phyloP scores from a whole-genome alignment of 306 rosid genomes.

The Abrus pulchellus region DNA sequence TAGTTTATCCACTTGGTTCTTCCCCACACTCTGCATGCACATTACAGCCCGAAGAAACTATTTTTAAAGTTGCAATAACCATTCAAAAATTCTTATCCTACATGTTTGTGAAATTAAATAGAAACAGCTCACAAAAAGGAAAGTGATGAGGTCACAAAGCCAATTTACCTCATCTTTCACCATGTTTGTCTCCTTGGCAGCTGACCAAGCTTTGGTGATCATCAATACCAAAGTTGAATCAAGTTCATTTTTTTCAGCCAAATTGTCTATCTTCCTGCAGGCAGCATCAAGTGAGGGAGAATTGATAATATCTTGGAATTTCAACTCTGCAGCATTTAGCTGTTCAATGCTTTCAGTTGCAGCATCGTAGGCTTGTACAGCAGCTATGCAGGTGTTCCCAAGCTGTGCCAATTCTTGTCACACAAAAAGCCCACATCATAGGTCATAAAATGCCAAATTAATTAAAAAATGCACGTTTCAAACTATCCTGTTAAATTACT shows the following conservation, averaged over 20 bases:
- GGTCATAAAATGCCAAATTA: background rate
- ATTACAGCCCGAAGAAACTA: constrained; percentile 28
- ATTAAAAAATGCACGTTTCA: constrained; percentile 13
- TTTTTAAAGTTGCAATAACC: constrained; percentile 4
- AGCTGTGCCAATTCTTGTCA: constrained; percentile 72
- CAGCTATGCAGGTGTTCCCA: constrained; percentile 84
- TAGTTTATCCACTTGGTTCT: background rate
- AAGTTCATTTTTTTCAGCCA: constrained; percentile 89
- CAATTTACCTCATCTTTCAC: constrained; percentile 80
- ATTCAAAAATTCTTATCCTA: constrained; percentile 27
- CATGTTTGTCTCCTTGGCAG: constrained; percentile 91
- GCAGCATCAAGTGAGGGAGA: constrained; percentile 91
- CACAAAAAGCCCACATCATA: constrained; percentile 32
- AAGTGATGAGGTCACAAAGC: constrained; percentile 20
- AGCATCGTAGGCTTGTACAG: constrained; percentile 83
- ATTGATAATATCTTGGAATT: constrained; percentile 87
- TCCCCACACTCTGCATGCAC: background rate
- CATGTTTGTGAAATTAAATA: background rate
- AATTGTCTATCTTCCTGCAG: constrained; percentile 90
- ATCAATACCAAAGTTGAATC: constrained; percentile 91
- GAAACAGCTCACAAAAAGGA: constrained; percentile 27
- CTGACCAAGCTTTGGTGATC: constrained; percentile 98
- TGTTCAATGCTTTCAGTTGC: constrained; percentile 86
- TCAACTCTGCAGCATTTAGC: constrained; percentile 85
- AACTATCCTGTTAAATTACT: constrained; percentile 4